phyloP scores from a whole-genome alignment of 1,284 basidiomycete genomes.

The Entoloma clypeatum region DNA sequence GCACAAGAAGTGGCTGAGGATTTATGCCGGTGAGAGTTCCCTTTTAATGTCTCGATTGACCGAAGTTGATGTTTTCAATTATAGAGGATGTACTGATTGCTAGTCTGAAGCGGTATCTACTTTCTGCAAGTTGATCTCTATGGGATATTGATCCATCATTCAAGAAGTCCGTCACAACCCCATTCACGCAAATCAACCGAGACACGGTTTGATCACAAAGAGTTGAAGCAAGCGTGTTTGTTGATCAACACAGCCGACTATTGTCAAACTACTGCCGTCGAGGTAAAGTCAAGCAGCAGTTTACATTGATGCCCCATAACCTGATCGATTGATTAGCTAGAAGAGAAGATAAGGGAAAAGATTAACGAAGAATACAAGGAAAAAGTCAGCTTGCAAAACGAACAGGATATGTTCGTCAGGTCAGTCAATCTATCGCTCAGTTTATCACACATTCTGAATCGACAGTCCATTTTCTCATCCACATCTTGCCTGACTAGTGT shows the following conservation, averaged over 20 bases:
- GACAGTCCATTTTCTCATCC: conserved; percentile 4
- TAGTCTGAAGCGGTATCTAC: conserved; percentile 60
- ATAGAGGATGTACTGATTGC: conserved; percentile 82
- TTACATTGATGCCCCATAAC: conserved; percentile 7
- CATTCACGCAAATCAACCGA: conserved; percentile 69
- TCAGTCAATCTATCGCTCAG: conserved; percentile 30
- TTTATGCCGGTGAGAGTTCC: conserved; percentile 79
- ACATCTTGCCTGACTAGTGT: conserved; percentile 44
- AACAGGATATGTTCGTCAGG: conserved; percentile 88
- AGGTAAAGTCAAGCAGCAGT: conserved; percentile 44
- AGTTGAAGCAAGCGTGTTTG: conserved; percentile 79
- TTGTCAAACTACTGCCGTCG: conserved; percentile 87
- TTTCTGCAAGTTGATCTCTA: not conserved
- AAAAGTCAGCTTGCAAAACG: conserved; percentile 77
- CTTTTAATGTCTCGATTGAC: not conserved
- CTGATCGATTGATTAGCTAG: conserved; percentile 58
- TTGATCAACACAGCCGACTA: conserved; percentile 98
- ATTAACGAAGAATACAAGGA: conserved; percentile 75
- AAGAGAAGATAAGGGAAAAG: conserved; percentile 86
- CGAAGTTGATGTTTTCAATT: conserved; percentile 3
- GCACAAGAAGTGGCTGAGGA: conserved; percentile 90
- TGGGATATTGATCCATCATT: not conserved
- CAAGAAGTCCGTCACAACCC: conserved; percentile 19
- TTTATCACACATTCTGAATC: not conserved
- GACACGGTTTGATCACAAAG: conserved; percentile 65